Conservation (phyloP, 306 rosid species). For the Vigna hirtella region DNA sequence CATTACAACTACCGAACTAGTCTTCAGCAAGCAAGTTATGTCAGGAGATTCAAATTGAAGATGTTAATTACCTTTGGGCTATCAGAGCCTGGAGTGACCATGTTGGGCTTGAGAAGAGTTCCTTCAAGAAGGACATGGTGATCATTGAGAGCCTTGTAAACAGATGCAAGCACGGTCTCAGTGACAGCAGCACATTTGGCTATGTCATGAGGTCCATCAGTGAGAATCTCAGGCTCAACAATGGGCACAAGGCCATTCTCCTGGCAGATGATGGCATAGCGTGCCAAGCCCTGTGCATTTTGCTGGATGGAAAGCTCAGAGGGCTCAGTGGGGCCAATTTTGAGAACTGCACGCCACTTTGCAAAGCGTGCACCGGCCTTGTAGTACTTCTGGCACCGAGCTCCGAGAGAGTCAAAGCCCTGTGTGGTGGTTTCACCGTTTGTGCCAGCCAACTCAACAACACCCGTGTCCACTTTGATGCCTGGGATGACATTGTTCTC, state of each 20-base stretch:
- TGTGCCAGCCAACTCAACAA: conserved; percentile 86
- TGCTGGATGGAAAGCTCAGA: conserved; percentile 81
- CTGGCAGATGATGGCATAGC: conserved; percentile 91
- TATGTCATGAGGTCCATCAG: conserved; percentile 82
- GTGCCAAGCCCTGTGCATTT: conserved; percentile 94
- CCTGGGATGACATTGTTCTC: conserved; percentile 86
- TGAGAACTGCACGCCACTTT: conserved; percentile 91
- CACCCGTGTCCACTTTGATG: conserved; percentile 97
- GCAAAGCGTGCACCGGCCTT: conserved; percentile 92
- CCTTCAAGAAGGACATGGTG: conserved; percentile 96
- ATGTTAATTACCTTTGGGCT: conserved; percentile 68
- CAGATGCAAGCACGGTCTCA: conserved; percentile 78
- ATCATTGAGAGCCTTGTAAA: conserved; percentile 86
- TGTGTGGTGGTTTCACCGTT: conserved; percentile 90
- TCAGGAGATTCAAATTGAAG: not conserved
- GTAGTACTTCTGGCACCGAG: conserved; percentile 81
- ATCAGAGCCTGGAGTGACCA: conserved; percentile 92
- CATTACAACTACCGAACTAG: not conserved
- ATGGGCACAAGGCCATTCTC: conserved; percentile 93
- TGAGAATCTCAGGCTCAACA: conserved; percentile 91
- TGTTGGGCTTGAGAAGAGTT: conserved; percentile 89
- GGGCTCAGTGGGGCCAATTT: conserved; percentile 79
- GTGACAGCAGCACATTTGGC: conserved; percentile 84
- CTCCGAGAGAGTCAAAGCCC: conserved; percentile 83
- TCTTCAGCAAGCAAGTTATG: not conserved